Evolutionary conservation across 2,329 filamentous ascomycete genomes (phyloP).

Genomic region (Nakataea oryzae): DNA sequence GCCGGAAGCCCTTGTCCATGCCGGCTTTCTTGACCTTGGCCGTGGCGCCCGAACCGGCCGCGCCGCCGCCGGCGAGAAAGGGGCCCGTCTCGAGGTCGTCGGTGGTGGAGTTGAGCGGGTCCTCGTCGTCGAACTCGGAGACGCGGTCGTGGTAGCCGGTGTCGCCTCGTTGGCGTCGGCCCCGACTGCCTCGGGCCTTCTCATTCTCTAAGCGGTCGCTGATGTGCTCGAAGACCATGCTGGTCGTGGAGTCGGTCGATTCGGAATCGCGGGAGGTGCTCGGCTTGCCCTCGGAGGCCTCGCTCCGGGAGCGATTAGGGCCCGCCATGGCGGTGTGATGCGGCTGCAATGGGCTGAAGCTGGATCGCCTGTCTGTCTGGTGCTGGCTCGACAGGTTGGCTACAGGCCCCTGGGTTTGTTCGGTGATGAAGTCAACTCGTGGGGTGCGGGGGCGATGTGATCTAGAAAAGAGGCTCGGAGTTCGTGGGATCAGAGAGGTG

Average conservation of each 20-base stretch:
- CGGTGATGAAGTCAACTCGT: not conserved
- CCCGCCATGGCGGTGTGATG: not conserved
- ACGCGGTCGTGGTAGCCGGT: slow-evolving; percentile 15
- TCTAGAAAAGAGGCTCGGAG: too few relatives aligned
- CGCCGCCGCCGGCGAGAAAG: slow-evolving; percentile 32
- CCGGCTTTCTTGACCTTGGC: slow-evolving; percentile 25
- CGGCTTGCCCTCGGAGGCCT: slow-evolving; percentile 1
- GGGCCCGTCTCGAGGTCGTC: slow-evolving; percentile 42
- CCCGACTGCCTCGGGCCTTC: not conserved
- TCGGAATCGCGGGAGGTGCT: slow-evolving; percentile 46
- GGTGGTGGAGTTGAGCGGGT: slow-evolving; percentile 29
- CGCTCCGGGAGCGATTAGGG: not conserved
- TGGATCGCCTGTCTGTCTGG: too few relatives aligned
- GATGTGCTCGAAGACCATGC: slow-evolving; percentile 70
- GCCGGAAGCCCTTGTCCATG: slow-evolving; percentile 57
- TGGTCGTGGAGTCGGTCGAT: slow-evolving; percentile 76
- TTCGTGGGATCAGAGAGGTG: too few relatives aligned
- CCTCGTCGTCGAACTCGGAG: slow-evolving; percentile 32
- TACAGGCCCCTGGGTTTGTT: not conserved
- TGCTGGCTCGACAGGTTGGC: not conserved
- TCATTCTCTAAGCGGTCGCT: slow-evolving; percentile 36
- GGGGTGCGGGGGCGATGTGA: not conserved
- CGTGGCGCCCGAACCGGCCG: slow-evolving; percentile 21
- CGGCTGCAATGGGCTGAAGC: not conserved
- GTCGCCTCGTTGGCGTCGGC: slow-evolving; percentile 1